A percentile compares a stretch with the other conserved stretches of the same genome.
These are phyloP conservation scores for Aureobasidium sp. DNA, from an alignment of 2,329 filamentous ascomycete species.

Conservation along the genomic window DNA sequence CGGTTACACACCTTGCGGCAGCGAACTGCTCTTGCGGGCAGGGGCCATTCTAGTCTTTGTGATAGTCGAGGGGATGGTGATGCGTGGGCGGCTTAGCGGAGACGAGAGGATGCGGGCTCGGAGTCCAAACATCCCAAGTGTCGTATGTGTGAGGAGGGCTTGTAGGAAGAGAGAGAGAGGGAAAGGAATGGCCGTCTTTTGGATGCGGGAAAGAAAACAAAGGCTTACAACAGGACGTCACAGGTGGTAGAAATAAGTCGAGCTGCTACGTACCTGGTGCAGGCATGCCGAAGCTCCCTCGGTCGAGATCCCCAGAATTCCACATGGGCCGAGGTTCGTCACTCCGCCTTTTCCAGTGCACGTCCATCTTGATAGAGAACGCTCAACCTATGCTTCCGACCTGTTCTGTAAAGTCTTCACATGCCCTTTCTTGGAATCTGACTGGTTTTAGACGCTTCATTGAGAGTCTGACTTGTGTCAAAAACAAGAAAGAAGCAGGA, in stretches of 20 bases:
- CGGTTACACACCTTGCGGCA: conserved; percentile 35
- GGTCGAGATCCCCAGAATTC: conserved; percentile 2
- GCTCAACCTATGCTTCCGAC: not conserved
- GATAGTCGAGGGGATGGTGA: conserved; percentile 4
- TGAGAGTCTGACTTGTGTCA: not conserved
- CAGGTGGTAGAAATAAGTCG: not conserved
- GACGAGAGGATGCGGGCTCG: conserved; percentile 13
- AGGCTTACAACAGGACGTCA: not conserved
- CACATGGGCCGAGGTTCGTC: not conserved
- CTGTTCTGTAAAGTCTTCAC: not conserved
- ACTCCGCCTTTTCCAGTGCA: not conserved
- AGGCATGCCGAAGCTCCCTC: not conserved
- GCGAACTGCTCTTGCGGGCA: conserved; percentile 34
- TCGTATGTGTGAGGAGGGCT: conserved; percentile 9
- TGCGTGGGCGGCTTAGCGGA: conserved; percentile 7
- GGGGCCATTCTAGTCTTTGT: conserved; percentile 23
- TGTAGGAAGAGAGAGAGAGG: not conserved
- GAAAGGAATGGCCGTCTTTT: not conserved
- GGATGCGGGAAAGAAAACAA: conserved; percentile 3
- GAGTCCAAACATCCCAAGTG: conserved; percentile 14
- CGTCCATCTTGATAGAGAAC: not conserved
- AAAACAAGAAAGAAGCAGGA: too few species aligned
- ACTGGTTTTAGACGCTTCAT: not conserved
- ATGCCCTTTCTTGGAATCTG: not conserved
- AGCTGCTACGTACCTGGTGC: not conserved